Conservation (phyloP, 768 basidiomycete species). For the Phanerochaete sordida region DNA sequence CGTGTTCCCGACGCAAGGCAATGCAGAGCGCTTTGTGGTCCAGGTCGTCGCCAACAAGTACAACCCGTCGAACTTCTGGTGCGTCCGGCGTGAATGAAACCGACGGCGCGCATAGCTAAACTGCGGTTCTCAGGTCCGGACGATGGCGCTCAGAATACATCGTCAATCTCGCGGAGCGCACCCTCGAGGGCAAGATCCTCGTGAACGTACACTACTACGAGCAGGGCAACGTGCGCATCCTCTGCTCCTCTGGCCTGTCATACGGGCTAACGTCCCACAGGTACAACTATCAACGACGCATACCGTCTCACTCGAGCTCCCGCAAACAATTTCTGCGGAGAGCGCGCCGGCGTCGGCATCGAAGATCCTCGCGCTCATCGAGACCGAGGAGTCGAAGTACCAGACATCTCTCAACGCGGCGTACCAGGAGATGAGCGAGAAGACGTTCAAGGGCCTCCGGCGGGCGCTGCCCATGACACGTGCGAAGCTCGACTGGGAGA, state of each 20-base stretch:
- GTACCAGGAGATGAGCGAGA: conserved; percentile 89
- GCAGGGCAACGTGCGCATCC: conserved; percentile 77
- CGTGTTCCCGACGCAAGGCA: conserved; percentile 56
- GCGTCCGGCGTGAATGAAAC: conserved; percentile 13
- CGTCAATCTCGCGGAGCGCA: conserved; percentile 61
- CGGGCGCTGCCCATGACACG: conserved; percentile 89
- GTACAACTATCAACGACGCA: conserved; percentile 87
- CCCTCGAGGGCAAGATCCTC: conserved; percentile 67
- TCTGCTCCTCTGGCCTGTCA: not conserved
- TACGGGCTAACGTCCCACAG: conserved; percentile 35
- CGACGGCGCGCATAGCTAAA: not conserved
- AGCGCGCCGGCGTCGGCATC: conserved; percentile 51
- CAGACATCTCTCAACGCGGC: conserved; percentile 77
- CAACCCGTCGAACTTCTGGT: conserved; percentile 94
- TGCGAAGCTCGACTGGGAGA: conserved; percentile 96
- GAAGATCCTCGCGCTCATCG: conserved; percentile 78
- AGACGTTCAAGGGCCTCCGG: conserved; percentile 88
- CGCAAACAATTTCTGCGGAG: conserved; percentile 51
- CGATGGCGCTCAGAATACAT: conserved; percentile 90
- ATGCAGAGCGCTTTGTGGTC: conserved; percentile 51
- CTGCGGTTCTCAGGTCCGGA: conserved; percentile 65
- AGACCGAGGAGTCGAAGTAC: conserved; percentile 75
- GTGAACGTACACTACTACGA: conserved; percentile 97
- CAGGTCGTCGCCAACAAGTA: conserved; percentile 96
- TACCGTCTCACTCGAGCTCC: conserved; percentile 59